phyloP scores from a whole-genome alignment of 495 filamentous ascomycete species.

The Oleoguttula mirabilis region DNA sequence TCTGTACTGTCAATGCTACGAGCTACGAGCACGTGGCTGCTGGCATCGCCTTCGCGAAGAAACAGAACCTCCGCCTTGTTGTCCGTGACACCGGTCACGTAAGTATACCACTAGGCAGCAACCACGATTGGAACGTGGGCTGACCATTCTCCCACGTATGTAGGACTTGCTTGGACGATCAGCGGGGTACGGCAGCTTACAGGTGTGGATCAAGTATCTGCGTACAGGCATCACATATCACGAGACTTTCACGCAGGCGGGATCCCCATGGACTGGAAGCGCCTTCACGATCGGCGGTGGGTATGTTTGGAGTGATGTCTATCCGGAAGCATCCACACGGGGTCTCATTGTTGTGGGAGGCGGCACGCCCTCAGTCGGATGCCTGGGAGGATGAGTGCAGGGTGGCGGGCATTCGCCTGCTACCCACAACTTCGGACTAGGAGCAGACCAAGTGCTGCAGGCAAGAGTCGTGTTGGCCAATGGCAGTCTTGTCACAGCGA shows the following conservation, averaged over 20 bases:
- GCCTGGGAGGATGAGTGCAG: constrained; percentile 11
- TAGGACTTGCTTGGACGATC: neutral
- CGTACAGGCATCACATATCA: neutral
- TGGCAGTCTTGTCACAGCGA: constrained; percentile 17
- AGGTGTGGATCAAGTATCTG: neutral
- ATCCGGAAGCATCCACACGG: constrained; percentile 3
- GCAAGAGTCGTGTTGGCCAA: constrained; percentile 15
- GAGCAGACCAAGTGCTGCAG: constrained; percentile 15
- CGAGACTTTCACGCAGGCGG: neutral
- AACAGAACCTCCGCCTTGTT: neutral
- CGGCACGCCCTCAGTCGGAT: constrained; percentile 9
- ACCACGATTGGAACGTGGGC: no score
- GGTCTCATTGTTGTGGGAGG: constrained; percentile 14
- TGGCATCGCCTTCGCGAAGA: neutral
- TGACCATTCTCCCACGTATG: no score
- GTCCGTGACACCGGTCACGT: neutral
- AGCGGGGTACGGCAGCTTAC: neutral
- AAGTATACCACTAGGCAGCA: no score
- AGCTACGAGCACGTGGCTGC: neutral
- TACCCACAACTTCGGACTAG: constrained; percentile 11
- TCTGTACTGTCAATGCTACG: neutral
- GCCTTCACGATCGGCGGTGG: constrained; percentile 10
- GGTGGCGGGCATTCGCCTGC: constrained; percentile 17
- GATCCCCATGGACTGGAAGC: neutral
- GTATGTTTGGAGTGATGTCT: constrained; percentile 7